These are phyloP conservation scores for Aspergillus bombycis DNA, from an alignment of 2,329 filamentous ascomycete species.

Conservation along the genomic window DNA sequence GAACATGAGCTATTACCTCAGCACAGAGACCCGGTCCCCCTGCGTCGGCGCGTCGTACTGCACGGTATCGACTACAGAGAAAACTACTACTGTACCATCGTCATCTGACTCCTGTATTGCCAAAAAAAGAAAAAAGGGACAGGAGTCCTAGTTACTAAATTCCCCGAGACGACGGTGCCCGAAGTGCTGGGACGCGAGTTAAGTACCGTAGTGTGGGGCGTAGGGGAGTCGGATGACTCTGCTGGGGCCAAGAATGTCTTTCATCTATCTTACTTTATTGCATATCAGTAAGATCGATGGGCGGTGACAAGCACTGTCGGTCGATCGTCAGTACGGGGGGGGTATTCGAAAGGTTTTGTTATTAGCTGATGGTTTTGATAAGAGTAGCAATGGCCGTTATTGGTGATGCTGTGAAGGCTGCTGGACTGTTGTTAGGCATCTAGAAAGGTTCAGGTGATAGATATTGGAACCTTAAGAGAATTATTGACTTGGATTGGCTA, in stretches of 20 bases:
- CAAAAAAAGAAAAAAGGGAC: not conserved
- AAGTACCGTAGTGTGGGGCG: not conserved
- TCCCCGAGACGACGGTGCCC: not conserved
- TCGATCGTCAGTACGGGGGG: not conserved
- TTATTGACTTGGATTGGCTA: not conserved
- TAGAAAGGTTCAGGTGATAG: not conserved
- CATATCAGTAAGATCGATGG: not conserved
- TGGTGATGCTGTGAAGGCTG: not conserved
- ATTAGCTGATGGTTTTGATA: not conserved
- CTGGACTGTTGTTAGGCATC: not conserved
- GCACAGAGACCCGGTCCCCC: not conserved
- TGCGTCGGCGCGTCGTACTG: not conserved
- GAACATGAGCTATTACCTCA: not conserved
- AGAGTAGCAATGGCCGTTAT: not conserved
- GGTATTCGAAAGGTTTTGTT: not conserved
- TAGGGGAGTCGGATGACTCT: conserved; percentile 3
- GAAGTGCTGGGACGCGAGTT: not conserved
- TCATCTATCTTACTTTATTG: not conserved
- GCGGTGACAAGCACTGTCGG: not conserved
- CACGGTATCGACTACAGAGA: not conserved
- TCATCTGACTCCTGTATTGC: not conserved
- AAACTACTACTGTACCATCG: not conserved
- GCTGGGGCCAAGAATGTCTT: not conserved
- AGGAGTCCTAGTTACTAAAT: not conserved
- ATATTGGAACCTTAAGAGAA: not conserved